These are phyloP conservation scores for Vitis labrusca DNA, from an alignment of 164 flowering plant genomes.

Conservation along the genomic window DNA sequence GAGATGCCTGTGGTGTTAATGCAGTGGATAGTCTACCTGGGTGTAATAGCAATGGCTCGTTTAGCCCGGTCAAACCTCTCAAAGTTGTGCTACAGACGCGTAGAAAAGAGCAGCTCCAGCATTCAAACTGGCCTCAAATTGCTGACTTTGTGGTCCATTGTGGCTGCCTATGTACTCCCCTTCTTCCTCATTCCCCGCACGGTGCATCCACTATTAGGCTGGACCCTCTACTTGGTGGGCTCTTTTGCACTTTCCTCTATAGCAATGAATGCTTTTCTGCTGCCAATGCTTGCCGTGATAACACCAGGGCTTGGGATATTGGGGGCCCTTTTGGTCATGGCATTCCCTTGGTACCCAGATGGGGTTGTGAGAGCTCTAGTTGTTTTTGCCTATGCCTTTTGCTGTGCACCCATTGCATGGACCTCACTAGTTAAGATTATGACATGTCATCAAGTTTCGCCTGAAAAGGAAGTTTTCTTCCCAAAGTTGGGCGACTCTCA, in stretches of 20 bases:
- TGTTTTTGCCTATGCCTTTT: conserved; percentile 76
- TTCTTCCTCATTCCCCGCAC: conserved; percentile 78
- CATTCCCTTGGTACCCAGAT: conserved; percentile 75
- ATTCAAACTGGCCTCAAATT: conserved; percentile 52
- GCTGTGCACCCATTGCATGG: conserved; percentile 71
- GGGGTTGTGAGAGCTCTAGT: conserved; percentile 74
- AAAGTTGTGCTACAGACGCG: conserved; percentile 68
- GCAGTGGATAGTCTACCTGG: conserved; percentile 55
- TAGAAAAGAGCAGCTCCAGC: conserved; percentile 53
- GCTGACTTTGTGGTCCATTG: conserved; percentile 63
- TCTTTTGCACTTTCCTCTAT: conserved; percentile 54
- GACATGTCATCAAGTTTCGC: conserved; percentile 53
- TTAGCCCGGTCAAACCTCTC: conserved; percentile 69
- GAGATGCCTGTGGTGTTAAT: conserved; percentile 64
- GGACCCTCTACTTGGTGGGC: conserved; percentile 82
- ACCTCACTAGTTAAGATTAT: conserved; percentile 45
- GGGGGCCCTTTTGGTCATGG: conserved; percentile 81
- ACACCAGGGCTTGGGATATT: conserved; percentile 61
- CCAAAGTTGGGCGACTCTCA: conserved; percentile 59
- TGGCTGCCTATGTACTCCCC: conserved; percentile 69
- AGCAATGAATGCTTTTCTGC: conserved; percentile 52
- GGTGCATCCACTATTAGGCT: conserved; percentile 80
- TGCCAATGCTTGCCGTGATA: conserved; percentile 66
- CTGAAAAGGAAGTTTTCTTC: conserved; percentile 68
- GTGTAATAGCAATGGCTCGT: conserved; percentile 56